These are phyloP conservation scores for Prunus armeniaca DNA, from an alignment of 306 rosid species.

Conservation along the genomic window DNA sequence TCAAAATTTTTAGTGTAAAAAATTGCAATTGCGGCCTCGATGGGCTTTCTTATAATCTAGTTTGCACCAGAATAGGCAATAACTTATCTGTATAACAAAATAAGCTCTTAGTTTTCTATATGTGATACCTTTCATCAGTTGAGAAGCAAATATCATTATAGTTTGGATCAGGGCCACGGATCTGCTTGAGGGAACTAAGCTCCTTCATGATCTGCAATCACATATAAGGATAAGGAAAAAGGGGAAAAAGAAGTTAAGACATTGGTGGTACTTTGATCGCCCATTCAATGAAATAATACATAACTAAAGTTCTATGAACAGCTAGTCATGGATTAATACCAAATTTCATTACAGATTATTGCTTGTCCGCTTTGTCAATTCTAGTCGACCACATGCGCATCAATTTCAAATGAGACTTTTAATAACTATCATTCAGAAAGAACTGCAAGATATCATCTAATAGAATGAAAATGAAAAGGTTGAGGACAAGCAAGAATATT, in stretches of 20 bases:
- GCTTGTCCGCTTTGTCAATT: not conserved
- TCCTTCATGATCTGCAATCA: slow-evolving; percentile 65
- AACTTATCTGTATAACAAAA: not conserved
- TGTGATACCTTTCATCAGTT: slow-evolving; percentile 66
- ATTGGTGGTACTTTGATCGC: not conserved
- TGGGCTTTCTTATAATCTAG: not conserved
- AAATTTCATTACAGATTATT: not conserved
- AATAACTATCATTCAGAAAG: slow-evolving; percentile 9
- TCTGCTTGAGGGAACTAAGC: slow-evolving; percentile 54
- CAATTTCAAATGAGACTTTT: not conserved
- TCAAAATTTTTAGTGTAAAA: not conserved
- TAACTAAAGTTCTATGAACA: not conserved
- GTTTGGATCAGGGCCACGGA: slow-evolving; percentile 86
- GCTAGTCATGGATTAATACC: not conserved
- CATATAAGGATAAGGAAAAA: not conserved
- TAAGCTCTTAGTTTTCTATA: slow-evolving; percentile 18
- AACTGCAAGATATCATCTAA: slow-evolving; percentile 4
- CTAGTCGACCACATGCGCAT: not conserved
- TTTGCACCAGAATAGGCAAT: slow-evolving; percentile 18
- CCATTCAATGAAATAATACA: not conserved
- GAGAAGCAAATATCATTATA: slow-evolving; percentile 79
- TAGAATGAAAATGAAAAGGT: not conserved
- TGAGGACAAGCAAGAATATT: slow-evolving; percentile 6
- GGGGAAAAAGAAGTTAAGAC: not conserved
- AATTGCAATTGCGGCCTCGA: not conserved